Conservation (phyloP, 192 early-diverging fungal genomes). For the Coemansia sp. region DNA sequence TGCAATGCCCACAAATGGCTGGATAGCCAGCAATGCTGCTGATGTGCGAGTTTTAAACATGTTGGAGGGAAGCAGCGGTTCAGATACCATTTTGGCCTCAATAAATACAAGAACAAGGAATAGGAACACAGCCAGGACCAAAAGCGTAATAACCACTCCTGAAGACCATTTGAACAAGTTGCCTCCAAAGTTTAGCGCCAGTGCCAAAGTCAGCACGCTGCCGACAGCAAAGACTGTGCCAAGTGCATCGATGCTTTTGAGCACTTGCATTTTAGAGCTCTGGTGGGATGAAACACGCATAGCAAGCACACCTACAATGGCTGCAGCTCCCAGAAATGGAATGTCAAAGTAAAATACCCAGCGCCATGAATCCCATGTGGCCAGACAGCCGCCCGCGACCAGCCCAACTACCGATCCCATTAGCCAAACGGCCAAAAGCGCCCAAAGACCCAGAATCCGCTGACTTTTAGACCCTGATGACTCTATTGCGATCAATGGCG, state of each 20-base stretch:
- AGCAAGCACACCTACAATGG: constrained; percentile 33
- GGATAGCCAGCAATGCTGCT: constrained; percentile 15
- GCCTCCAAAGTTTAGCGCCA: constrained; percentile 61
- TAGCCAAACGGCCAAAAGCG: constrained; percentile 34
- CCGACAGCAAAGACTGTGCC: constrained; percentile 52
- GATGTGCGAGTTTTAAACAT: constrained; percentile 57
- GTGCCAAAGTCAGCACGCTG: constrained; percentile 44
- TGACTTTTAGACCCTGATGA: constrained; percentile 26
- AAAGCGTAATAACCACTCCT: constrained; percentile 55
- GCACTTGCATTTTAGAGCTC: constrained; percentile 14
- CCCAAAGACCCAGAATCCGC: constrained; percentile 24
- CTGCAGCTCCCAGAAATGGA: constrained; percentile 30
- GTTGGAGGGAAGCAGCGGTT: constrained; percentile 28
- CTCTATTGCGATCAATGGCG: constrained; percentile 56
- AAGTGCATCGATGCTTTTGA: constrained; percentile 53
- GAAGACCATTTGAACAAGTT: constrained; percentile 63
- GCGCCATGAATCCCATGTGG: constrained; percentile 40
- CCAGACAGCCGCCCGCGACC: constrained; percentile 52
- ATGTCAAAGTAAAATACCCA: constrained; percentile 56
- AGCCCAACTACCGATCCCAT: constrained; percentile 59
- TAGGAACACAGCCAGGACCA: constrained; percentile 54
- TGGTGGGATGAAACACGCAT: constrained; percentile 5
- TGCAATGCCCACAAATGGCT: constrained; percentile 28
- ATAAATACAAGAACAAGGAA: constrained; percentile 60
- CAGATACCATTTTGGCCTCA: constrained; percentile 63